phyloP scores from a whole-genome alignment of 495 filamentous ascomycete species.

The Cercophora samala region DNA sequence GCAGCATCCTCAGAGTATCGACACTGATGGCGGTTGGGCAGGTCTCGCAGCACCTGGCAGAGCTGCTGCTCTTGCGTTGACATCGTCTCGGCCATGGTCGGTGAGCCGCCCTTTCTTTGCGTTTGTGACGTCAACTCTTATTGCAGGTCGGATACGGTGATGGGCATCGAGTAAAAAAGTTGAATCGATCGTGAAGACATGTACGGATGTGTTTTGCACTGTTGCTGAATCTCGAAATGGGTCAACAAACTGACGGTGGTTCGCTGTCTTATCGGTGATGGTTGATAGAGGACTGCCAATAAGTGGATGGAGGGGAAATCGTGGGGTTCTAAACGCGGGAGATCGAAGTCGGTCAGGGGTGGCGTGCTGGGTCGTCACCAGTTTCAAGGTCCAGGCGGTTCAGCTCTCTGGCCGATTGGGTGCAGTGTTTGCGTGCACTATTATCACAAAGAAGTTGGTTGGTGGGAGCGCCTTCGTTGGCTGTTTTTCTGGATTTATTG shows the following conservation, averaged over 20 bases:
- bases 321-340: constrained; percentile 7
- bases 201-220: background rate
- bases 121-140: constrained; percentile 8
- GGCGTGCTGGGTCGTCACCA: constrained; percentile 10
- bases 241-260: background rate
- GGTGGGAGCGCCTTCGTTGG: background rate
- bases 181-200: background rate
- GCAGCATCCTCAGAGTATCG: constrained; percentile 69
- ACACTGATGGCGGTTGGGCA: constrained; percentile 64
- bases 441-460: background rate
- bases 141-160: constrained; percentile 8
- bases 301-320: constrained; percentile 9
- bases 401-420: background rate
- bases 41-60: constrained; percentile 67
- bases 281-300: background rate
- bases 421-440: background rate
- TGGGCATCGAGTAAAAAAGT: background rate
- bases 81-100: constrained; percentile 46
- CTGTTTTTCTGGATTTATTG: background rate
- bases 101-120: constrained; percentile 11
- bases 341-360: constrained; percentile 5
- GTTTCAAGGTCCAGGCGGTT: background rate
- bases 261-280: background rate
- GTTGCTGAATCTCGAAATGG: background rate
- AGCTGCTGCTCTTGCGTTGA: constrained; percentile 76